Conservation (phyloP, 148 eudicot genomes). For the Cornus suecica region DNA sequence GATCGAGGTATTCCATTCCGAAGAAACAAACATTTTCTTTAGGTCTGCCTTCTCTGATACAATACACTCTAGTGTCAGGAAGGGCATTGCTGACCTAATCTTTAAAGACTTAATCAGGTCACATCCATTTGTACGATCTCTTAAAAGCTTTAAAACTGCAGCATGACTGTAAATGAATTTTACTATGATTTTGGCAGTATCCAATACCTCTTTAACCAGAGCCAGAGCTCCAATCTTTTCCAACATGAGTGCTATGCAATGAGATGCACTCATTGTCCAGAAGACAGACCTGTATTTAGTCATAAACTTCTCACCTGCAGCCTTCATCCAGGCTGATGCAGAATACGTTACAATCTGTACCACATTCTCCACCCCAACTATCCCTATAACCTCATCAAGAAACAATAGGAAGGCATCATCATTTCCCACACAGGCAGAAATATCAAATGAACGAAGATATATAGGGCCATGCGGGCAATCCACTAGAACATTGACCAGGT, state of each 20-base stretch:
- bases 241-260: conserved; percentile 60
- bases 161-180: conserved; percentile 44
- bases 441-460: conserved; percentile 53
- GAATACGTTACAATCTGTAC: conserved; percentile 58
- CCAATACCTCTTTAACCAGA: conserved; percentile 30
- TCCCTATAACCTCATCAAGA: conserved; percentile 49
- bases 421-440: conserved; percentile 40
- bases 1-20: conserved; percentile 36
- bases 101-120: conserved; percentile 46
- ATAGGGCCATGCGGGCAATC: conserved; percentile 64
- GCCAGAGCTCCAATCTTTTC: conserved; percentile 33
- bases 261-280: conserved; percentile 60
- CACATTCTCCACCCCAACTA: conserved; percentile 56
- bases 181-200: conserved; percentile 48
- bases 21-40: conserved; percentile 41
- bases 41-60: conserved; percentile 31
- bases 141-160: conserved; percentile 31
- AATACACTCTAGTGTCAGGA: conserved; percentile 56
- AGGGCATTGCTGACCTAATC: conserved; percentile 33
- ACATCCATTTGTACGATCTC: conserved; percentile 25
- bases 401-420: conserved; percentile 38
- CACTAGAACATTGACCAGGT: conserved; percentile 48
- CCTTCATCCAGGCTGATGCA: conserved; percentile 41
- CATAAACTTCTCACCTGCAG: conserved; percentile 36
- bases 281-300: conserved; percentile 46